Evolutionary conservation across 768 basidiomycete species (phyloP), one percentile per base, ranked within the genome.

Genomic region (Suillus spraguei): DNA sequence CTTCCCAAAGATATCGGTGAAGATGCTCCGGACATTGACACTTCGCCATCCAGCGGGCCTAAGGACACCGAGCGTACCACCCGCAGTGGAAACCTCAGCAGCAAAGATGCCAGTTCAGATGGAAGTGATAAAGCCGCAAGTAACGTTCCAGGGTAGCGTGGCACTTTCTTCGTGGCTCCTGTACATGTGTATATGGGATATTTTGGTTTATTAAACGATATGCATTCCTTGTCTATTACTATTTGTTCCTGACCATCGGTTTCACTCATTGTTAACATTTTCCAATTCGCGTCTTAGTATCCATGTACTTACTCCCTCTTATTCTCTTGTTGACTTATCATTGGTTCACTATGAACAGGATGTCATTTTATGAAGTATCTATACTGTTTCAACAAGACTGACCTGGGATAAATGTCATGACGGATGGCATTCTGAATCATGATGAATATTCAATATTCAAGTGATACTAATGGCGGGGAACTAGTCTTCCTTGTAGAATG

Each of bases 21-120:
- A 53, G 72, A 69, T 35, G 52, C 58, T 4, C 24, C 41, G 35
- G 72, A 67, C 49, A 33, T 55, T 13, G 68, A 76, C 7, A 66
- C 54, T 35, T 35, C 16, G 33, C 33, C 33, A 60, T 38, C 54
- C 4, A 60, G 24, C 4, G 20, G 24, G 60, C 11, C 36, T 5
- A 55, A 9, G 33, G 60, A 24, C 16, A 33, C 60, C n/a, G 60
- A 60, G 54, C 17, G 17, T 20, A 56, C 4, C 33, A 38, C 22
- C n/a, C 54, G 39, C 28, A 49, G 33, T 33, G 54, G 17, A 59
- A 53, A 56, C 60, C 22, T 33, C 54, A 60, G 47, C 41, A 60
- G 17, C 17, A 60, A 49, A 59, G 60, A 58, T 2, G 9, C 44
- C 10, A 58, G 56, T 58, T 58, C 56, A 20, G 39, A 58, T 41